Conservation (phyloP, 1,139 yeast species). For the Diutina sp. region DNA sequence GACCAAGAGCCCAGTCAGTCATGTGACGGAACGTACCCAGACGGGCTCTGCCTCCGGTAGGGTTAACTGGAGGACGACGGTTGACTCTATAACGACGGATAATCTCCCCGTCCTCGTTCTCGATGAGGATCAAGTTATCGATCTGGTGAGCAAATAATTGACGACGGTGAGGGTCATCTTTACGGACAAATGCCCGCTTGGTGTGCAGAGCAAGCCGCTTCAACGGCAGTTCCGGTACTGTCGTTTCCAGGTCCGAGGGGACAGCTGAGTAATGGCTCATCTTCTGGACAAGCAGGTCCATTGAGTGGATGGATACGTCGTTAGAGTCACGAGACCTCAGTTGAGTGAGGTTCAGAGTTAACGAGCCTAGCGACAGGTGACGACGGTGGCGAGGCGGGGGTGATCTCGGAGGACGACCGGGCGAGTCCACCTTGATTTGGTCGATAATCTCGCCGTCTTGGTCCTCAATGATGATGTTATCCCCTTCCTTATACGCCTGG, state of each 20-base stretch:
- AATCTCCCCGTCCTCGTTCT: constrained; percentile 86
- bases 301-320: constrained; percentile 25
- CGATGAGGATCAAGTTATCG: constrained; percentile 69
- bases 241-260: not conserved
- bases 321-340: not conserved
- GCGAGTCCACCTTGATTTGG: constrained; percentile 6
- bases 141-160: constrained; percentile 27
- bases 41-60: constrained; percentile 11
- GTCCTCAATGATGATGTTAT: constrained; percentile 62
- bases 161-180: constrained; percentile 21
- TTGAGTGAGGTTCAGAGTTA: not conserved
- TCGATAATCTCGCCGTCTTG: constrained; percentile 66
- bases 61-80: constrained; percentile 15
- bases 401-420: not conserved
- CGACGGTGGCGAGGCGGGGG: not conserved
- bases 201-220: not conserved
- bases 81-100: constrained; percentile 70
- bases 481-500: constrained; percentile 35
- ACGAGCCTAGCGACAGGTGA: not conserved
- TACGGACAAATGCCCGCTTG: constrained; percentile 14
- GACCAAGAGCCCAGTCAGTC: constrained; percentile 14
- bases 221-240: not conserved
- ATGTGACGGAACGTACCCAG: constrained; percentile 24
- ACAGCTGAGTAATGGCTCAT: constrained; percentile 15
- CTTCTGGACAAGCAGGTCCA: constrained; percentile 25